Evolutionary conservation across 495 filamentous ascomycete species (phyloP).

Genomic region (Neurospora hispaniola): DNA sequence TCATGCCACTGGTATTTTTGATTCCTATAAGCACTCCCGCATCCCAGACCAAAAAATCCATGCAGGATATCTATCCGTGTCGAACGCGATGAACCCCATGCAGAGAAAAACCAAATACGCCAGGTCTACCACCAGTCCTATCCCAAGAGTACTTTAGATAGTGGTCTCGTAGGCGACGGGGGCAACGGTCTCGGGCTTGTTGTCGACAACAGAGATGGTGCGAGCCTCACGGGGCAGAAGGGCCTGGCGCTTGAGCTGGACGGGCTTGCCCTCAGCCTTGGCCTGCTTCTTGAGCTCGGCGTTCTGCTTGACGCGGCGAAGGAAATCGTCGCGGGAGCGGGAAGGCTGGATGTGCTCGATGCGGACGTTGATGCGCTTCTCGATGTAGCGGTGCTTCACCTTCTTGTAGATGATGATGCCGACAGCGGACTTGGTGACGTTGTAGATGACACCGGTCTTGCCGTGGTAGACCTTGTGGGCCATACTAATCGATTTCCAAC

Average conservation of each 20-base stretch:
- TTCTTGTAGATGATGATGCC: conserved; percentile 98
- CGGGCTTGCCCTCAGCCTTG: conserved; percentile 73
- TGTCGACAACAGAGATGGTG: conserved; percentile 63
- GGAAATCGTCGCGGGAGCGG: conserved; percentile 88
- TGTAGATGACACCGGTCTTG: conserved; percentile 97
- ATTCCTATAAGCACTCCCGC: conserved; percentile 30
- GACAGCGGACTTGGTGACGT: conserved; percentile 90
- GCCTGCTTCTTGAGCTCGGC: conserved; percentile 82
- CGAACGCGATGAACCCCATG: conserved; percentile 31
- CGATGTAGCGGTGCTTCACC: conserved; percentile 94
- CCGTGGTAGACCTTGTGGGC: conserved; percentile 99
- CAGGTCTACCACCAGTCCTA: conserved; percentile 18
- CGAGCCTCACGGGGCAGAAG: conserved; percentile 66
- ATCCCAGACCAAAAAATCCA: conserved; percentile 27
- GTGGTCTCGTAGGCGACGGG: conserved; percentile 96
- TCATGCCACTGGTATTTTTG: conserved; percentile 31
- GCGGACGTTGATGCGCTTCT: conserved; percentile 98
- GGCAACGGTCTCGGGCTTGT: conserved; percentile 79
- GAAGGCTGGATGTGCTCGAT: conserved; percentile 94
- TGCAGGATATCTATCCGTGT: conserved; percentile 28
- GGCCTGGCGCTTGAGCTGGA: conserved; percentile 88
- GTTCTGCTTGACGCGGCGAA: conserved; percentile 93
- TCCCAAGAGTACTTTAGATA: conserved; percentile 53
- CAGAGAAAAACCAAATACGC: conserved; percentile 25
- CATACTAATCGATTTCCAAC: conserved; percentile 52